These are phyloP conservation scores for Nematocida minor DNA, from an alignment of 371 early-diverging fungal species.

Conservation along the genomic window DNA sequence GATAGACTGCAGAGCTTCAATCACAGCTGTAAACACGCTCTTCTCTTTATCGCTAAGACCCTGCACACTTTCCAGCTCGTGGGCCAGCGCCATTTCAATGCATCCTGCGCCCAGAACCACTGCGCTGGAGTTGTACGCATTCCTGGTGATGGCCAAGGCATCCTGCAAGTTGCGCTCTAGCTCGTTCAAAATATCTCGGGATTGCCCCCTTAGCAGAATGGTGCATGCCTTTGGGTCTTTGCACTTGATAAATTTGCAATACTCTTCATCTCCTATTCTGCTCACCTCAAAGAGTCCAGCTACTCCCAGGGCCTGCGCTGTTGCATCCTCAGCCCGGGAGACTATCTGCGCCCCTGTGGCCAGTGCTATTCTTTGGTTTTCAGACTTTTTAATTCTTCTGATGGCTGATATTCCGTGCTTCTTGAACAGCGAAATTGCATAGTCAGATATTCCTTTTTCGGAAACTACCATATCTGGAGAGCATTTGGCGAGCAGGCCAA, in stretches of 20 bases:
- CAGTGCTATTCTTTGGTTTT: constrained; percentile 92
- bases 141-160: constrained; percentile 94
- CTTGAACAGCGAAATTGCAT: constrained; percentile 75
- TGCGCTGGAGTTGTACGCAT: constrained; percentile 82
- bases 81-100: constrained; percentile 89
- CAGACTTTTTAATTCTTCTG: constrained; percentile 93
- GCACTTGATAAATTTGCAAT: constrained; percentile 77
- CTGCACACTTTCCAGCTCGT: constrained; percentile 7
- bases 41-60: constrained; percentile 44
- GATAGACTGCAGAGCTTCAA: constrained; percentile 91
- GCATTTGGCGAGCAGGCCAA: constrained; percentile 81
- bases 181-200: constrained; percentile 94
- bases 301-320: constrained; percentile 85
- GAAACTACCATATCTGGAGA: constrained; percentile 96
- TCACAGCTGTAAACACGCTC: constrained; percentile 66
- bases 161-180: constrained; percentile 98
- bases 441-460: constrained; percentile 86
- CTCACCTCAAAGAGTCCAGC: constrained; percentile 89
- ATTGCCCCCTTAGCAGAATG: constrained; percentile 89
- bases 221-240: constrained; percentile 94
- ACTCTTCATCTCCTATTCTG: constrained; percentile 89
- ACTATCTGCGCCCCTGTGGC: constrained; percentile 94
- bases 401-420: constrained; percentile 94
- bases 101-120: constrained; percentile 97
- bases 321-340: constrained; percentile 87